phyloP scores from a whole-genome alignment of 108 stramenopile genomes.

The Cafeteria roenbergensis region DNA sequence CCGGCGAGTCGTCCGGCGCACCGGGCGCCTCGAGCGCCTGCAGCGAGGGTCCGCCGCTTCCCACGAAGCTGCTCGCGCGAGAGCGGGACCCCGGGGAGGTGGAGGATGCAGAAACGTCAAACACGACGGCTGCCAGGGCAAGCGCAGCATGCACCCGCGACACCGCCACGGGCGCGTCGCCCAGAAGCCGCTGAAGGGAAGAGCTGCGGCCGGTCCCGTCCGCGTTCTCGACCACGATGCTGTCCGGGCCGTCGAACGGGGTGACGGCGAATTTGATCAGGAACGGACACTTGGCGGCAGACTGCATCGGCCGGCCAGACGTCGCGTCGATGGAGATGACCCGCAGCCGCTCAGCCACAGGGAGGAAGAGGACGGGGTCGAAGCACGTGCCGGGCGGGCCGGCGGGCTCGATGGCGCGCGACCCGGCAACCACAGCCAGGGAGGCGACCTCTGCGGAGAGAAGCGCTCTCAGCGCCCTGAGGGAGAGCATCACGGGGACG shows the following conservation, averaged over 20 bases:
- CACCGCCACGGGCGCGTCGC: no score
- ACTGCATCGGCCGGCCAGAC: constrained; percentile 10
- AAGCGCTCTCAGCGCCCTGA: not conserved
- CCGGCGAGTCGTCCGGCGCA: no score
- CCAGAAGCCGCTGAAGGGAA: no score
- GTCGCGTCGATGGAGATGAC: not conserved
- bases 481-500: not conserved
- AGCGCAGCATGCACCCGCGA: no score
- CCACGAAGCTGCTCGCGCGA: no score
- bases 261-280: constrained; percentile 4
- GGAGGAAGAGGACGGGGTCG: not conserved
- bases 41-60: no score
- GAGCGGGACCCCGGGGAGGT: no score
- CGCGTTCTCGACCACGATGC: no score
- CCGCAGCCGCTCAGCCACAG: not conserved
- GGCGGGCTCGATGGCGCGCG: not conserved
- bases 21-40: no score
- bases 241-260: constrained; percentile 1
- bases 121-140: no score
- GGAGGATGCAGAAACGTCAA: no score
- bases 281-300: constrained; percentile 15
- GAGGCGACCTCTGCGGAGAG: not conserved
- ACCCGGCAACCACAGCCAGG: not conserved
- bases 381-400: not conserved
- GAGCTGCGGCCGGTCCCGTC: no score